Base-by-base conservation (phyloP, 345 rosid species). In the Kernera saxatilis region DNA sequence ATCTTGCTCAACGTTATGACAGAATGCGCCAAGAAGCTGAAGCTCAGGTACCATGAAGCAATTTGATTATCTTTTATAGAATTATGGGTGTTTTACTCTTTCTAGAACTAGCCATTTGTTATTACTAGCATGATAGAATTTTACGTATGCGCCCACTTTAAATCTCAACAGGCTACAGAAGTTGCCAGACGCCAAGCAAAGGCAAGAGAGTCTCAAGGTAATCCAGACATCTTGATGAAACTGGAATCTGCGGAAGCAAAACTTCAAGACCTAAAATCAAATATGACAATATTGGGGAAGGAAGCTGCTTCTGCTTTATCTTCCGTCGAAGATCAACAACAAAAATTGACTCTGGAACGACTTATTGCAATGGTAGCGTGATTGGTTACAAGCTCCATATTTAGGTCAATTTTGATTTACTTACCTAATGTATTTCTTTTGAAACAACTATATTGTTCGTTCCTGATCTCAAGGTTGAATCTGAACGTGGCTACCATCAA, bases 1-100 rank as follows among this genome's bases (percentile, higher is more conserved):
- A 91, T 88, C 97, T 93, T 84, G 95, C 98, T 50, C 98, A 91
- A 72, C 94, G 95, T 10, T 93, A 89, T 81, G 97, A 93, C 74
- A 86, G 97, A 79, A 82, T 93, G 91, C 85, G 98, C 45, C 96
- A 91, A 76, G 98, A 93, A 81, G 87, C 96, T 59, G 98, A 93
- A 89, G 86, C 94, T 77, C 98, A 93, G 96, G 98, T 91, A 76
- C 71, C 35, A 10, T 21, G 62, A 51, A 59, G 8, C 21, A 14
- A 1, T 61, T 43, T 50, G 53, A 67, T 50, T 23, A n/a, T 8
- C 53, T 29, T 46, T 15, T 8, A n/a, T 3, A 33, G 25, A 14
- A 36, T 27, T 43, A 14, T 73, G 19, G 37, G 3, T 44, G 48
- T 73, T 43, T 50, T 43, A 40, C 58, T 41, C 48, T 37, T 32